A percentile compares a stretch with the other conserved stretches of the same genome.
These are phyloP conservation scores for Begonia masoniana DNA, from an alignment of 306 rosid species.

Conservation along the genomic window DNA sequence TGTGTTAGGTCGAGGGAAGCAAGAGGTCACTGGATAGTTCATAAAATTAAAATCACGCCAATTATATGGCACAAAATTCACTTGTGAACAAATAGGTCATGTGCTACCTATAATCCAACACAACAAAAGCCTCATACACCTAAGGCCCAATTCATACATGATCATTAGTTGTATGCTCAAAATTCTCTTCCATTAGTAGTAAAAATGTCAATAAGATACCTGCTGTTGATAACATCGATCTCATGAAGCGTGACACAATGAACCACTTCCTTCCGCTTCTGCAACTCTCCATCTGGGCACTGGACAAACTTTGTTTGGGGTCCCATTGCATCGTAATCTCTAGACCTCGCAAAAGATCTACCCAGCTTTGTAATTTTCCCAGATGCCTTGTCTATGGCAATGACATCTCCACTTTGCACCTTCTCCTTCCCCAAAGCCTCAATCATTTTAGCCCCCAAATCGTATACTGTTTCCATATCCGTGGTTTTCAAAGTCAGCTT, in stretches of 20 bases:
- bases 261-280: conserved; percentile 97
- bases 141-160: not conserved
- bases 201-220: conserved; percentile 20
- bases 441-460: conserved; percentile 95
- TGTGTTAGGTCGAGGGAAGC: no score
- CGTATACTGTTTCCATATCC: conserved; percentile 96
- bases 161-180: not conserved
- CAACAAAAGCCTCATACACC: no score
- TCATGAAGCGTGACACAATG: conserved; percentile 97
- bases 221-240: conserved; percentile 97
- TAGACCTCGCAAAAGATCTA: conserved; percentile 78
- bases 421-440: conserved; percentile 92
- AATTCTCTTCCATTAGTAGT: not conserved
- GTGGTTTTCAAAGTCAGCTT: conserved; percentile 82
- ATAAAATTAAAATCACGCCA: no score
- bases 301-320: conserved; percentile 81
- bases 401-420: conserved; percentile 83
- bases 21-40: no score
- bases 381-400: conserved; percentile 53
- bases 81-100: no score
- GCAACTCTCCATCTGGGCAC: conserved; percentile 98
- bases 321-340: conserved; percentile 95
- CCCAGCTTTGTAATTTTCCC: conserved; percentile 96
- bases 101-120: no score
- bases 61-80: no score